Evolutionary conservation across 2,329 filamentous ascomycete genomes (phyloP).

Genomic region (Cladophialophora yegresii): DNA sequence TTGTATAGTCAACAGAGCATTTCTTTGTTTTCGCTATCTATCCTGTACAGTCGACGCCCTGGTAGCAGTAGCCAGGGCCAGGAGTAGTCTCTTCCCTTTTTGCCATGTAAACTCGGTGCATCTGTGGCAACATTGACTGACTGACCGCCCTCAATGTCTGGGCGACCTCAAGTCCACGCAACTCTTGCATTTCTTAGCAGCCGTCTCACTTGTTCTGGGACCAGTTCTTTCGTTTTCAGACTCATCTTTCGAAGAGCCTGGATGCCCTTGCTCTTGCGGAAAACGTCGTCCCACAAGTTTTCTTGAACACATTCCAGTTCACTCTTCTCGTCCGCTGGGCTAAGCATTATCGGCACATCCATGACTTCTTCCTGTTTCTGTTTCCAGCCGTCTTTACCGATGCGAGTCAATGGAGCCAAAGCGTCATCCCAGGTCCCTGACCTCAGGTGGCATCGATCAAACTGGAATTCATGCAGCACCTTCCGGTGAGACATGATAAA

Average conservation of each 20-base stretch:
- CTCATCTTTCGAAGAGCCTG: slow-evolving; percentile 30
- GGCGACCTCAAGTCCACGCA: slow-evolving; percentile 26
- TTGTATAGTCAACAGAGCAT: slow-evolving; percentile 2
- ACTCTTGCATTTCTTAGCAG: slow-evolving; percentile 30
- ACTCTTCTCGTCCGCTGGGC: slow-evolving; percentile 37
- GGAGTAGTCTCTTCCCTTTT: background rate
- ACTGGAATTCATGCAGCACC: slow-evolving; percentile 74
- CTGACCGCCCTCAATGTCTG: background rate
- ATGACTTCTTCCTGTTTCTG: slow-evolving; percentile 44
- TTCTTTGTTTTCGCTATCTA: slow-evolving; percentile 2
- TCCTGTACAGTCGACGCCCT: background rate
- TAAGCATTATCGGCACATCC: slow-evolving; percentile 45
- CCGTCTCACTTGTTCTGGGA: slow-evolving; percentile 32
- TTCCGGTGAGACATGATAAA: slow-evolving; percentile 68
- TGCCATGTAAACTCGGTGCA: background rate
- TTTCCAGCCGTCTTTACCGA: slow-evolving; percentile 44
- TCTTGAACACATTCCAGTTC: slow-evolving; percentile 37
- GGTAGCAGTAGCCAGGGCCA: slow-evolving; percentile 34
- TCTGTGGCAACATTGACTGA: background rate
- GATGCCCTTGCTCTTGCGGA: slow-evolving; percentile 27
- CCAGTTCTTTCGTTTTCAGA: slow-evolving; percentile 29
- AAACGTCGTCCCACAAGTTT: slow-evolving; percentile 37
- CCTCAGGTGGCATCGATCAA: slow-evolving; percentile 71
- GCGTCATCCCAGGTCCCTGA: slow-evolving; percentile 80
- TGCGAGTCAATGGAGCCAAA: slow-evolving; percentile 65